Base-by-base conservation (phyloP, 371 early-diverging fungal species). In the Apophysomyces sp. region DNA sequence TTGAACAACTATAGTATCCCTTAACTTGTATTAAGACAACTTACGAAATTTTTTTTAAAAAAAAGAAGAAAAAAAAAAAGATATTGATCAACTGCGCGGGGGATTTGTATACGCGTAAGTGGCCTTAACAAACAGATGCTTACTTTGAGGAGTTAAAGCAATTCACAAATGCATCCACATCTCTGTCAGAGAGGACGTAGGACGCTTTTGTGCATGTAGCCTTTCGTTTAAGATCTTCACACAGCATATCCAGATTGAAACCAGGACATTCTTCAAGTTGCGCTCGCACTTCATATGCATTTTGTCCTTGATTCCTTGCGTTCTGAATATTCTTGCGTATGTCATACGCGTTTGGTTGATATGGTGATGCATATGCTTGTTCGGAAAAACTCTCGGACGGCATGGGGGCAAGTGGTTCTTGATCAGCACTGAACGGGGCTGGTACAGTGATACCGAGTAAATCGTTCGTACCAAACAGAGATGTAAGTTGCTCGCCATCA, bases 401-500 rank as follows among this genome's bases (percentile, higher is more conserved):
- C n/a, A 11, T 2, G 21, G 9, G 9, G 4, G 8, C 21, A 21
- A 44, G 24, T 21, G 49, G 18, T 44, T 44, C 21, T 44, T 44
- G 30, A 16, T 60, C 54, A 9, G 36, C 21, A n/a, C n/a, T 54
- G 65, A 59, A 58, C 8, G 58, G 40, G 6, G 55, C 37, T 16
- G 80, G 64, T 4, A 68, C 71, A 49, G 70, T 74, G 26, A 72
- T 49, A 65, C 68, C 66, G 65, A 73, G 71, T 16, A 76, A 58
- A 57, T 67, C 68, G 15, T 58, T 66, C 1, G 56, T 60, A 41
- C 68, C 76, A 62, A 76, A 76, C 18, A 76, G 53, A 15, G 57
- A 31, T 6, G 73, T 31, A 12, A 76, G 58, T 37, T 71, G 64
- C 16, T 62, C 68, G 16, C 71, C 62, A 6, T 70, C 65, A 29